These are phyloP conservation scores for Monosporascus sp. DNA, from an alignment of 2,329 filamentous ascomycete species.

Conservation along the genomic window DNA sequence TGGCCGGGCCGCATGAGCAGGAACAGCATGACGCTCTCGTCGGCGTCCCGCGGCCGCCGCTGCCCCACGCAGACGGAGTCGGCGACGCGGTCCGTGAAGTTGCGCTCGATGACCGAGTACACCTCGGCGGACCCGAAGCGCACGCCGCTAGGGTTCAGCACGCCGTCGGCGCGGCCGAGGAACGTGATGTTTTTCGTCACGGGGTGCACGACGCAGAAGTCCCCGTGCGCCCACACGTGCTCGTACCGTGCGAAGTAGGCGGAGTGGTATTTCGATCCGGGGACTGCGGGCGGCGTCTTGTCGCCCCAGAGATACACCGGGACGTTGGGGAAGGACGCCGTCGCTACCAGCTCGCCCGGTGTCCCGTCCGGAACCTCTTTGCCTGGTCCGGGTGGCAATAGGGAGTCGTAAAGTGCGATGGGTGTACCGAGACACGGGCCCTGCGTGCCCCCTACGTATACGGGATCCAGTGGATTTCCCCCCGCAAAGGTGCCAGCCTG, in stretches of 20 bases:
- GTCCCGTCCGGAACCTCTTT: conserved; percentile 50
- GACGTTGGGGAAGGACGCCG: conserved; percentile 68
- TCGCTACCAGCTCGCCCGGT: conserved; percentile 71
- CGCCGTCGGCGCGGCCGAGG: conserved; percentile 70
- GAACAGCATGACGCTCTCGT: conserved; percentile 53
- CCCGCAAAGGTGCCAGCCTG: conserved; percentile 57
- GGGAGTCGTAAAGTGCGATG: conserved; percentile 58
- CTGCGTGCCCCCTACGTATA: conserved; percentile 54
- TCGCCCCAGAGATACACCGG: conserved; percentile 64
- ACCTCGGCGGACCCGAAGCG: conserved; percentile 78
- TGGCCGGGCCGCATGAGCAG: conserved; percentile 52
- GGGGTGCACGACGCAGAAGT: conserved; percentile 70
- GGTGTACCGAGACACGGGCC: conserved; percentile 45
- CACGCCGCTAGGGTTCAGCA: conserved; percentile 74
- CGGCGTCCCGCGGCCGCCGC: conserved; percentile 51
- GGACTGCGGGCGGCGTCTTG: conserved; percentile 31
- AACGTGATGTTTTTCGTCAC: conserved; percentile 60
- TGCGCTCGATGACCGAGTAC: conserved; percentile 65
- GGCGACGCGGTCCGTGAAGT: conserved; percentile 57
- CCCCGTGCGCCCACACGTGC: conserved; percentile 76
- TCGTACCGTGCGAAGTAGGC: conserved; percentile 60
- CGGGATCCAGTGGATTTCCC: conserved; percentile 64
- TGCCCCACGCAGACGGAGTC: conserved; percentile 82
- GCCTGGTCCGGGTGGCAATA: conserved; percentile 43
- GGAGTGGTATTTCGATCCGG: conserved; percentile 52